Base-by-base conservation (phyloP, 2,329 filamentous ascomycete genomes). In the Endoconidiophora laricicola region DNA sequence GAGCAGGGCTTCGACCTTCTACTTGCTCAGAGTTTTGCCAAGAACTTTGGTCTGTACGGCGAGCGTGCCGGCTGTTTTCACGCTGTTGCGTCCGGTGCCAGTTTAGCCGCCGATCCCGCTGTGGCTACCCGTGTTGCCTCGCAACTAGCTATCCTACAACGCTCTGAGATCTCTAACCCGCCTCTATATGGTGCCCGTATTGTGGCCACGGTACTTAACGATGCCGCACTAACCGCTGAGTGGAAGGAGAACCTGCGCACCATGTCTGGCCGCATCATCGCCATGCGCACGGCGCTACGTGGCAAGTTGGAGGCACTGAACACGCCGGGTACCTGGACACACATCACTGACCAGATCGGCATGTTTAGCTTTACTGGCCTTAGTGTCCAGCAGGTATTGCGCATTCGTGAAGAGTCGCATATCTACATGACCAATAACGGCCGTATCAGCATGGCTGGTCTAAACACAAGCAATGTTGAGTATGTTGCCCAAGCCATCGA, bases 351-450 rank as follows among this genome's bases (percentile, higher is more conserved):
- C 60, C 91, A 98, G 74, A 98, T 98, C 62, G 91, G 91, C 69
- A 98, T 98, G 91, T 98, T 98, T 70, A 90, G 82, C 65, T 98
- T 94, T 65, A 93, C 86, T 1, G 86, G 86, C 10, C 67, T 93
- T 62, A 75, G 65, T 10, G 83, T 87, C 67, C 62, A 75, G 55
- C 85, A 91, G 63, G 85, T 90, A 6, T 58, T 74, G 57, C 79
- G 77, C 66, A 68, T 91, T 54, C 74, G 81, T 48, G 71, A 78
- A 54, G 76, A 84, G 46, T 76, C 72, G 53, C 85, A 91, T 64
- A 73, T 91, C 49, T 91, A 91, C 69, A 88, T 90, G 77, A 96
- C 90, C 57, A 95, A 95, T 77, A 98, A 98, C 62, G 91, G 91
- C 20, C 83, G 91, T 45, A 94, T 96, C 66, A 93, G 85, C 62